A percentile compares a stretch with the other conserved stretches of the same genome.
phyloP scores from a whole-genome alignment of 176 grass and related monocot genomes.

The Zizania latifolia region DNA sequence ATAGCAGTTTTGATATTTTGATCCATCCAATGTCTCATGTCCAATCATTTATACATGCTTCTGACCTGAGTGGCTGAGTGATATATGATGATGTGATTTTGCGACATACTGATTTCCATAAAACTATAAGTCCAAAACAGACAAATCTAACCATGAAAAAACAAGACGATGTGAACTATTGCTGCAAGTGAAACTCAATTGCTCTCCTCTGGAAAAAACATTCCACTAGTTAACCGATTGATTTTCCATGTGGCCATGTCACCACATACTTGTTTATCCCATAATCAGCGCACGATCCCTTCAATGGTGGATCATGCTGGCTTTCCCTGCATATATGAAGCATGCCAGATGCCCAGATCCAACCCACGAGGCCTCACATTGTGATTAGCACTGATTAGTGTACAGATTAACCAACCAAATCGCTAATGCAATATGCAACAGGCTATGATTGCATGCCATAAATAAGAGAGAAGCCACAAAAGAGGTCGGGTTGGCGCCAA shows the following conservation, averaged over 20 bases:
- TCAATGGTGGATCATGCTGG: not conserved
- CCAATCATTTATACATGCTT: not conserved
- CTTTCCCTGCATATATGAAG: not conserved
- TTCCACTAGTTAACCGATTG: not conserved
- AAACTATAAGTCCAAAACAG: not conserved
- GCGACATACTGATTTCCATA: not conserved
- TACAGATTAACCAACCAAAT: not conserved
- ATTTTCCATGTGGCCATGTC: not conserved
- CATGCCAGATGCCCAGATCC: slow-evolving; percentile 11
- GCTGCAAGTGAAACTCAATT: not conserved
- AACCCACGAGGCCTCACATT: not conserved
- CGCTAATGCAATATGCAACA: not conserved
- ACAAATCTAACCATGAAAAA: not conserved
- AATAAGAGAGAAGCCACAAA: no score
- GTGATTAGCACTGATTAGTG: not conserved
- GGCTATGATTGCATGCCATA: no score
- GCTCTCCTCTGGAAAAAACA: not conserved
- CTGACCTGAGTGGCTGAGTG: not conserved
- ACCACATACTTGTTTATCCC: slow-evolving; percentile 12
- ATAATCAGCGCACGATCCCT: not conserved
- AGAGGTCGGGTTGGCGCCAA: no score
- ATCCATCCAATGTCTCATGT: not conserved
- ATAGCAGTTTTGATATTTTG: slow-evolving; percentile 13
- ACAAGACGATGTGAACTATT: not conserved
- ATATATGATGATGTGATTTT: not conserved